phyloP scores from a whole-genome alignment of 306 rosid genomes.

The Fragaria vesca region DNA sequence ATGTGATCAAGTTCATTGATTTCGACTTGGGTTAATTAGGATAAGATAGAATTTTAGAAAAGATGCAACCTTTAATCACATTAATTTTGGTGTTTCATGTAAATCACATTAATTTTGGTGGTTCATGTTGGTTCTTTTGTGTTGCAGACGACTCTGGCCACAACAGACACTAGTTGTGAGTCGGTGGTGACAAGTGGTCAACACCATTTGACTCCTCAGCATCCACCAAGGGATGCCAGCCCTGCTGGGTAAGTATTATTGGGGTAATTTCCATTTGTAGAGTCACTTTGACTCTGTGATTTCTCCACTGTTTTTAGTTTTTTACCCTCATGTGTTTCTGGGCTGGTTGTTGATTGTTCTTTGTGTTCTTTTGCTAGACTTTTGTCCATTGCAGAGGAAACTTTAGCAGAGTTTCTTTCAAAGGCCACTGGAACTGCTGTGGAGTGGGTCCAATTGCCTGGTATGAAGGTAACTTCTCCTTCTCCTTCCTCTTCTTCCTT shows the following conservation, averaged over 20 bases:
- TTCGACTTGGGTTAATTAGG: not conserved
- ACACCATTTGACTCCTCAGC: conserved; percentile 88
- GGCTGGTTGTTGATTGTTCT: conserved; percentile 26
- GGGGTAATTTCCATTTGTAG: not conserved
- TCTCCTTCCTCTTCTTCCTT: conserved; percentile 7
- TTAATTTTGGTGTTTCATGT: conserved; percentile 6
- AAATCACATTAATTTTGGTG: not conserved
- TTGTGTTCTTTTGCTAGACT: conserved; percentile 57
- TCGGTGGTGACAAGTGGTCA: conserved; percentile 96
- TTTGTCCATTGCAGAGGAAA: conserved; percentile 99
- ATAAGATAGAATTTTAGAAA: not conserved
- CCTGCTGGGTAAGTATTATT: conserved; percentile 89
- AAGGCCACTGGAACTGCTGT: conserved; percentile 99
- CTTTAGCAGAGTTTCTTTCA: conserved; percentile 99
- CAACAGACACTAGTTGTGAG: conserved; percentile 94
- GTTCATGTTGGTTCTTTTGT: conserved; percentile 4
- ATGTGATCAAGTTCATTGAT: conserved; percentile 1
- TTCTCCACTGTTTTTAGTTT: not conserved
- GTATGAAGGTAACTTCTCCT: conserved; percentile 79
- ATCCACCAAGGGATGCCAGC: conserved; percentile 99
- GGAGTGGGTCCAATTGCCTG: conserved; percentile 99
- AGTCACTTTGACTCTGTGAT: not conserved
- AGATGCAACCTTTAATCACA: not conserved
- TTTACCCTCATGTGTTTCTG: not conserved
- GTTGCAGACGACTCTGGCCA: conserved; percentile 65